Evolutionary conservation across 441 rosid species (phyloP), one percentile per base, ranked within the genome.

Genomic region (Capsella rubella): DNA sequence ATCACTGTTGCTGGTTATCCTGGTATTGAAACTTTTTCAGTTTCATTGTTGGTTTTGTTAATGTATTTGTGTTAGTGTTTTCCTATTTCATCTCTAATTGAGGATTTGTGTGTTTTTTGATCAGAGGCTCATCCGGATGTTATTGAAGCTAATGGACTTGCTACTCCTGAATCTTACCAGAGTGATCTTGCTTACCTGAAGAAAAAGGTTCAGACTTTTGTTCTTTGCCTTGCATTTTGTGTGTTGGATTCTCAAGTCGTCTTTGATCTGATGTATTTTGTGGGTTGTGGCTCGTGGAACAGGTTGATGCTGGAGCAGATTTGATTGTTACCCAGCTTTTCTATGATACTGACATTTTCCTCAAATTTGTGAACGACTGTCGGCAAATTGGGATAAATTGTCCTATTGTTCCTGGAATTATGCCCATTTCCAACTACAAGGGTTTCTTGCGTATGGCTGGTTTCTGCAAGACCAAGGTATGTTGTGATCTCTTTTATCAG

Each of bases 231-330:
- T 75, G 37, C 9, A 31, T 55, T 55, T 61, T 50, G 8, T 58
- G 31, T 58, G 56, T 58, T 57, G 47, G 7, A 37, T 43, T 0
- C 6, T 35, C 25, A 21, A 21, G 25, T 21, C 0, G 53, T 58
- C 6, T 43, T 46, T 43, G 42, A 39, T 60, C 31, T 77, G 69
- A 72, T 67, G 31, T 43, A n/a, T 56, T 62, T 28, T 4, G 54
- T 61, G 55, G 4, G 5, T 61, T 61, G 37, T 60, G 47, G 59
- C 3, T 54, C 4, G 47, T 67, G 52, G 69, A 21, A 54, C 64
- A 95, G 98, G 91, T 91, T 74, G 97, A 95, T 85, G 97, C 99
- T 6, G 98, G 99, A 72, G 99, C 98, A 0, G 99, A 93, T 87
- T 77, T 95, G 61, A 87, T 95, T 70, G 65, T 91, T 5, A 90